Base-by-base conservation (phyloP, 345 rosid genomes). In the Gossypium thurberi region DNA sequence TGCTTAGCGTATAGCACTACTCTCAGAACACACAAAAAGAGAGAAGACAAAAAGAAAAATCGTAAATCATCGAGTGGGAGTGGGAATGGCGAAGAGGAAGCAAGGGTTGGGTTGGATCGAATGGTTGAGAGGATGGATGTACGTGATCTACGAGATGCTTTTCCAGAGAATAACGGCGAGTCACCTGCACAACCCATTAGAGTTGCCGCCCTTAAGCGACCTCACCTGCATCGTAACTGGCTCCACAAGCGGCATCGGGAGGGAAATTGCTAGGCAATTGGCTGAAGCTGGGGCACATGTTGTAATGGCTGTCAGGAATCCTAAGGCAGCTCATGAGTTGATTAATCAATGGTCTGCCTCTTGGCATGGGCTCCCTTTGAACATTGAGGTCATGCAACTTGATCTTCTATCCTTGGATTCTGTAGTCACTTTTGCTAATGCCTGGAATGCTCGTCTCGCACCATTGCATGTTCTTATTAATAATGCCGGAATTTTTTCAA, bases 201-300 rank as follows among this genome's bases (percentile, higher is more conserved):
- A 97, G 46, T 77, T 92, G 74, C 99, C 98, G 76, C 91, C 97
- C 11, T 66, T 89, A 70, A 82, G 86, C 75, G 86, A 87, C 70
- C 87, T 89, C 80, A 89, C 97, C 56, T 91, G 89, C 84, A 80
- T 95, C 76, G 94, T 95, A 72, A 95, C 99, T 51, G 99, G 99
- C 69, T 91, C 96, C 79, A 92, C 99, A 70, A 95, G 97, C 71
- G 99, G 97, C 87, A 95, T 95, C 84, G 99, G 98, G 83, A 85
- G 80, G 43, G 92, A 90, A 83, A 92, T 86, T 21, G 97, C 94
- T 72, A 85, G 99, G 83, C 99, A 95, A 81, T 85, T 95, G 82
- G 98, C 97, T 10, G 94, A 92, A 77, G 88, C 96, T 18, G 99
- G 99, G 26, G 98, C 99, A 23, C 98, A 92, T 81, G 96, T 95